phyloP scores from a whole-genome alignment of 2,329 filamentous ascomycete species.

The Fusarium torulosum region DNA sequence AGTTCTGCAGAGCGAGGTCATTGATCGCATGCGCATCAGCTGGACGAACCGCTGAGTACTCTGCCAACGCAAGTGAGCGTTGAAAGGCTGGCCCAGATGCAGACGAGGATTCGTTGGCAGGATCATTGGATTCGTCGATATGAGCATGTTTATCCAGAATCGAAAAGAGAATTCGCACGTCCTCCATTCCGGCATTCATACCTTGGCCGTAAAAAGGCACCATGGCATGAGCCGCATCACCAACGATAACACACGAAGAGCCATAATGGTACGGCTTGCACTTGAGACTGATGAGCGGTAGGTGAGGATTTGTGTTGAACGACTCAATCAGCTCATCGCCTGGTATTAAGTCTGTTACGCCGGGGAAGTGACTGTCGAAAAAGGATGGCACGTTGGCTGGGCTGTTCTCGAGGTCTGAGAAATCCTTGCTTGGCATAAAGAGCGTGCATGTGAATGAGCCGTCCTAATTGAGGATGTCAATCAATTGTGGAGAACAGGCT shows the following conservation, averaged over 20 bases:
- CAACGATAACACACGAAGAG: conserved; percentile 84
- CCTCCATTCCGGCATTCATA: conserved; percentile 96
- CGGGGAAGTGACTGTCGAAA: conserved; percentile 88
- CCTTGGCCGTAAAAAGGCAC: conserved; percentile 98
- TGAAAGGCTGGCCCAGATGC: conserved; percentile 65
- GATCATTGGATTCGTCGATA: conserved; percentile 59
- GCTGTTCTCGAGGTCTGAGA: conserved; percentile 73
- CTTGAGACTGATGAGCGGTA: conserved; percentile 94
- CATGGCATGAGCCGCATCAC: conserved; percentile 97
- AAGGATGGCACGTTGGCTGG: conserved; percentile 73
- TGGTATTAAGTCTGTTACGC: conserved; percentile 79
- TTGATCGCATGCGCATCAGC: conserved; percentile 91
- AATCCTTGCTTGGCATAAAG: conserved; percentile 82
- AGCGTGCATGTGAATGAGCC: conserved; percentile 95
- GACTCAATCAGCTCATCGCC: conserved; percentile 76
- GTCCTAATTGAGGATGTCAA: conserved; percentile 64
- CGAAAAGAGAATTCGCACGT: conserved; percentile 88
- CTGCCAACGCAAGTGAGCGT: conserved; percentile 73
- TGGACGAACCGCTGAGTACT: conserved; percentile 80
- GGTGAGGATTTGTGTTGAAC: conserved; percentile 85
- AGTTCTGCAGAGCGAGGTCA: conserved; percentile 90
- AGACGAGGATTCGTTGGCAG: conserved; percentile 51
- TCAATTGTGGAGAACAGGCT: not conserved
- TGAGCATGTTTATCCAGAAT: conserved; percentile 77
- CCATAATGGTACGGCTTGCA: conserved; percentile 88